Conservation (phyloP, 1,284 basidiomycete genomes). For the Ceratobasidium theobromae region DNA sequence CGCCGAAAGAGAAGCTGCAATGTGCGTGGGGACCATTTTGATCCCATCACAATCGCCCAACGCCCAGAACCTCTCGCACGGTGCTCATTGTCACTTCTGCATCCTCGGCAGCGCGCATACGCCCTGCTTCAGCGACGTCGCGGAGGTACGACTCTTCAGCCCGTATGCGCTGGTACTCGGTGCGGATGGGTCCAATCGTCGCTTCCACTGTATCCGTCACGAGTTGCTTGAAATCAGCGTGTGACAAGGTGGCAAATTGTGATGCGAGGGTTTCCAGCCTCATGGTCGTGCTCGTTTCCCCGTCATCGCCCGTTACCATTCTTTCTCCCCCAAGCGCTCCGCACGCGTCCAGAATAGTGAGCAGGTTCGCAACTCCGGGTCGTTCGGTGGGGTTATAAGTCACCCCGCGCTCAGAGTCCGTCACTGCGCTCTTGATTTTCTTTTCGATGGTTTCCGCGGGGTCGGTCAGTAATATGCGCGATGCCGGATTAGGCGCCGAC, state of each 20-base stretch:
- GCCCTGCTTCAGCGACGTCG: conserved; percentile 65
- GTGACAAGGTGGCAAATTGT: conserved; percentile 59
- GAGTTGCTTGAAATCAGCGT: conserved; percentile 70
- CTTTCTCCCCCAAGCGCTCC: conserved; percentile 1
- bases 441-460: conserved; percentile 57
- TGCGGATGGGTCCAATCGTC: conserved; percentile 66
- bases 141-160: conserved; percentile 64
- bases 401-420: conserved; percentile 73
- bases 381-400: conserved; percentile 75
- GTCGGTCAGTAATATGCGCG: conserved; percentile 87
- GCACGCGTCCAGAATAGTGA: conserved; percentile 75
- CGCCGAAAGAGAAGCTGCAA: no score
- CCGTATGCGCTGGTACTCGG: conserved; percentile 65
- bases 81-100: conserved; percentile 62
- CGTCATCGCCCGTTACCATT: not conserved
- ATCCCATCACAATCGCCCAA: conserved; percentile 24
- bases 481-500: conserved; percentile 76
- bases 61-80: conserved; percentile 16
- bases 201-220: conserved; percentile 74
- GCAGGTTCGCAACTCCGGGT: conserved; percentile 82
- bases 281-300: conserved; percentile 25
- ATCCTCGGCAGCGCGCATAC: conserved; percentile 59
- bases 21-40: no score
- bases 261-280: conserved; percentile 48
- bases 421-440: conserved; percentile 83